phyloP scores from a whole-genome alignment of 1,284 basidiomycete genomes.

The Leccinum angustisporum region DNA sequence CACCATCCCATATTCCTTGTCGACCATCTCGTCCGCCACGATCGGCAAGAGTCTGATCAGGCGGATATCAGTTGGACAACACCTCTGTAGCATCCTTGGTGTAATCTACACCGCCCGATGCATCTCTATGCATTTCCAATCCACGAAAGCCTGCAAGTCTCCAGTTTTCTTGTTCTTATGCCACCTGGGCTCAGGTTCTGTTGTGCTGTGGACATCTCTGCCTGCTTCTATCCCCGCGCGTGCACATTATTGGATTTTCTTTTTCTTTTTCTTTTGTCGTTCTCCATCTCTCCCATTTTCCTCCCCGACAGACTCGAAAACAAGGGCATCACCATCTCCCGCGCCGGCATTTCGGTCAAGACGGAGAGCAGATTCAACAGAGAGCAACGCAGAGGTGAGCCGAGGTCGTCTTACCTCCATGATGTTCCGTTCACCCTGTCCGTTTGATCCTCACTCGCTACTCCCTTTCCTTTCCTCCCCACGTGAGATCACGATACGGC shows the following conservation, averaged over 20 bases:
- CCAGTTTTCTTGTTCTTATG: not conserved
- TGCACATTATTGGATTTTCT: not conserved
- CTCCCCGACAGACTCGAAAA: slow-evolving; percentile 46
- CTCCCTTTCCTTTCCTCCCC: no score
- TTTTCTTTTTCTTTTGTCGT: no score
- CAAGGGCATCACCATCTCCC: slow-evolving; percentile 55
- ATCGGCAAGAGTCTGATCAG: no score
- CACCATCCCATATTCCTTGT: no score
- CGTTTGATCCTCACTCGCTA: no score
- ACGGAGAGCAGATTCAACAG: slow-evolving; percentile 56
- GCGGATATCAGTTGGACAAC: not conserved
- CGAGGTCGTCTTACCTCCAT: not conserved
- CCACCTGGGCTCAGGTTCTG: not conserved
- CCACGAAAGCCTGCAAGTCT: slow-evolving; percentile 47
- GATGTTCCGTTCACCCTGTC: not conserved
- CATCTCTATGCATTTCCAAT: slow-evolving; percentile 41
- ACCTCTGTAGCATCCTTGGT: slow-evolving; percentile 40
- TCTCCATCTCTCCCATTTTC: no score
- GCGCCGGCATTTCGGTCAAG: slow-evolving; percentile 60
- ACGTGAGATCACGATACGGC: not conserved
- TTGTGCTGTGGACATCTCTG: not conserved
- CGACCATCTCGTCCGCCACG: no score
- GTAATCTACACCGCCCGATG: slow-evolving; percentile 37
- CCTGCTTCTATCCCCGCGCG: not conserved
- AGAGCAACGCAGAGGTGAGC: slow-evolving; percentile 66